Base-by-base conservation (phyloP, 305 asterid species). In the Ajuga reptans region DNA sequence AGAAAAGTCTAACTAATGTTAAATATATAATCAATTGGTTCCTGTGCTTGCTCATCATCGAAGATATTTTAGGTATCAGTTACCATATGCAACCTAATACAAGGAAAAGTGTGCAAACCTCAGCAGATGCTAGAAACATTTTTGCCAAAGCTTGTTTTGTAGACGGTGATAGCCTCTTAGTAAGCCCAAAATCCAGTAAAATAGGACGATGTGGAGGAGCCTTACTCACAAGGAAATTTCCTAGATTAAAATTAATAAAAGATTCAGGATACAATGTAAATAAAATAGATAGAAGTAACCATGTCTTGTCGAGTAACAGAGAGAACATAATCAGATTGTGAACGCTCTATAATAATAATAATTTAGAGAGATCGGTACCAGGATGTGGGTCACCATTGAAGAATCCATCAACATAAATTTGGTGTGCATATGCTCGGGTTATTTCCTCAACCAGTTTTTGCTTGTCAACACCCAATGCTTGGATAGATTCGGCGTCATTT, bases 371-470 rank as follows among this genome's bases (percentile, higher is more conserved):
- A 54, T 57, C 12, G 65, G 50, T 84, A 93, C 98, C 98, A 70
- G 99, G 99, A 76, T 93, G 99, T 78, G 99, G 99, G 82, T 93
- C 99, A 9, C 99, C 99, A 72, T 93, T 93, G 85, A 93, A 93
- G 82, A 93, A 93, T 42, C 99, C 99, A 86, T 93, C 97, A 76
- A 90, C 84, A 73, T 90, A 93, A 60, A 93, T 93, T 80, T 93
- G 99, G 79, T 93, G 99, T 14, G 96, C 97, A 85, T 89, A 93
- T 14, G 99, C 97, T 1, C 99, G 96, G 14, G 97, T 93, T 77
- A 93, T 93, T 84, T 89, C 97, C 82, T 89, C 96, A 14, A 93
- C 95, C 72, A 93, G 85, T 81, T 84, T 93, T 83, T 90, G 96
- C 78, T 87, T 90, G 85, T 93, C 96, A 47, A 89, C 87, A 62